Base-by-base conservation (phyloP, 441 rosid genomes). In the Theobroma grandiflorum region DNA sequence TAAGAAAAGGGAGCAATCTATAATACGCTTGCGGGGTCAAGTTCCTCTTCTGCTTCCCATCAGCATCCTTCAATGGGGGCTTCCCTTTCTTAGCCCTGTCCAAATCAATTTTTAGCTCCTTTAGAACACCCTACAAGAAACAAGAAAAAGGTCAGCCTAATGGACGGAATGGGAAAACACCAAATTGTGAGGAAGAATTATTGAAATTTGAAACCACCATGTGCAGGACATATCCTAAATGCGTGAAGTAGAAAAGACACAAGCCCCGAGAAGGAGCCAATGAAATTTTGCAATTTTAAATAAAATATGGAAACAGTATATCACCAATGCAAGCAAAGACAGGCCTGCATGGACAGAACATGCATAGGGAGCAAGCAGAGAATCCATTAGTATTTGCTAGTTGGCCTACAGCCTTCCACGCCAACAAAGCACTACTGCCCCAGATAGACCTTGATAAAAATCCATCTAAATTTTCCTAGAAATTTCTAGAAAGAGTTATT, bases 31-130 rank as follows among this genome's bases (percentile, higher is more conserved):
- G 97, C 2, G 99, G 96, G 74, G 87, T 69, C 86, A 95, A 79
- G 85, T 90, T 94, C 91, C 95, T 91, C 92, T 95, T 97, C 85
- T 43, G 94, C 88, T 97, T 97, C 83, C 99, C 99, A 75, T 93
- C 95, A 43, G 98, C 79, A 77, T 89, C 96, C 91, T 87, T 91
- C 81, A 89, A 57, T 31, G 98, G 99, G 47, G 99, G 91, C 93
- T 92, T 97, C 78, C 99, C 98, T 86, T 91, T 97, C 86, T 81
- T 93, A 57, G 99, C 98, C 83, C 98, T 85, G 72, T 97, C 99
- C 78, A 94, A 85, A 88, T 95, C 99, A 26, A 76, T 77, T 80
- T 85, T 89, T 76, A 95, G 87, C 85, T 93, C 99, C 85, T 90
- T 87, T 69, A 94, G 72, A 74, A 80, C 86, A 69, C 59, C 90